These are phyloP conservation scores for Cladosporium austrohemisphaericum DNA, from an alignment of 2,329 filamentous ascomycete species.

Conservation along the genomic window DNA sequence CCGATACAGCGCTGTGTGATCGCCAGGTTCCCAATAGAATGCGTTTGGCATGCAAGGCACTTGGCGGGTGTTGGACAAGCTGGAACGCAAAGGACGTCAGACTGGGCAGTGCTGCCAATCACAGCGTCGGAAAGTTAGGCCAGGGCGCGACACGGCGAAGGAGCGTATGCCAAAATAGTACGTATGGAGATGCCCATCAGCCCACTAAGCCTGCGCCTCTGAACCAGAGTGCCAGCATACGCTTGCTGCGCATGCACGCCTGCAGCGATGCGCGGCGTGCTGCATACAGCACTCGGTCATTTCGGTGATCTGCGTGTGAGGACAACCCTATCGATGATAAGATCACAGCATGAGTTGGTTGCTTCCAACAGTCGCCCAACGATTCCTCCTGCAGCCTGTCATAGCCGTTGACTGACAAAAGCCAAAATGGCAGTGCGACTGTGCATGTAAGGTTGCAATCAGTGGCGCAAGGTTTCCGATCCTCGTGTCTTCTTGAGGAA, in stretches of 20 bases:
- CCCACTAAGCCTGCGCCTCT: conserved; percentile 15
- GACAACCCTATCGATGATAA: conserved; percentile 8
- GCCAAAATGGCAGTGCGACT: too few species aligned
- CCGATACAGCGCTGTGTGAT: conserved; percentile 15
- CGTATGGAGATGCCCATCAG: conserved; percentile 1
- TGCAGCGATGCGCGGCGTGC: neutral
- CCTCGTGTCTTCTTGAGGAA: too few species aligned
- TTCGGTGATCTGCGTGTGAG: conserved; percentile 5
- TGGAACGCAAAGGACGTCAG: conserved; percentile 12
- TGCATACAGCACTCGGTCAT: neutral
- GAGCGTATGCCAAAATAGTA: neutral
- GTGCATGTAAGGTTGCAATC: too few species aligned
- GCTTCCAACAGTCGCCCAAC: too few species aligned
- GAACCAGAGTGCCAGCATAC: conserved; percentile 5
- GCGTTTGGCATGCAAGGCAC: conserved; percentile 11
- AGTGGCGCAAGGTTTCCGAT: neutral
- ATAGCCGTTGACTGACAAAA: too few species aligned
- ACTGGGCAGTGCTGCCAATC: conserved; percentile 3
- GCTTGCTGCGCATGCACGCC: conserved; percentile 2
- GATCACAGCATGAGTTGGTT: too few species aligned
- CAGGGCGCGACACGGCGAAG: neutral
- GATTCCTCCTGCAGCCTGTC: too few species aligned
- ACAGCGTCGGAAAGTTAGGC: neutral
- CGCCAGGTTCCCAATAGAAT: conserved; percentile 11
- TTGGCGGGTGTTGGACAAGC: neutral